Percentiles rank a stretch among this genome's conserved stretches.
These are phyloP conservation scores for Puccinia hordei DNA, from an alignment of 1,284 basidiomycete species.

Conservation along the genomic window DNA sequence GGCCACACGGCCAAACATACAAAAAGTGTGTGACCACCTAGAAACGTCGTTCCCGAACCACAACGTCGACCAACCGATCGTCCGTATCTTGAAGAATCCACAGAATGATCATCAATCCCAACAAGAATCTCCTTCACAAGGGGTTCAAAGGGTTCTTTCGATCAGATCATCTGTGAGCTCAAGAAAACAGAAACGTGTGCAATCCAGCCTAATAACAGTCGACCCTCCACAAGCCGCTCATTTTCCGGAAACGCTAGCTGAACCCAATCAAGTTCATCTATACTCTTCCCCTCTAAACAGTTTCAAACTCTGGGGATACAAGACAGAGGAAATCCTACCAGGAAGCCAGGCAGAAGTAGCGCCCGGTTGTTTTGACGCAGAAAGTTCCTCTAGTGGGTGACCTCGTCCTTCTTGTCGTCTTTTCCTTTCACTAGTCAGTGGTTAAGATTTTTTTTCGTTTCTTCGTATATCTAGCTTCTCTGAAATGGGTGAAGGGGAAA, in stretches of 20 bases:
- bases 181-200: neutral
- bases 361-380: constrained; percentile 54
- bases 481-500: constrained; percentile 98
- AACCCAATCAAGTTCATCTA: constrained; percentile 50
- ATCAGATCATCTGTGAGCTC: constrained; percentile 74
- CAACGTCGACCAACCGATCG: constrained; percentile 91
- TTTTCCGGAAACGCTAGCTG: constrained; percentile 44
- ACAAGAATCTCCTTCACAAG: constrained; percentile 61
- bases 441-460: constrained; percentile 16
- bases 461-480: constrained; percentile 68
- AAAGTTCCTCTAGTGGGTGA: constrained; percentile 37
- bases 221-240: constrained; percentile 61
- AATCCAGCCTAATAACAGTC: constrained; percentile 55
- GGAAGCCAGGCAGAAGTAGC: constrained; percentile 60
- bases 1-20: constrained; percentile 80
- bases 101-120: constrained; percentile 58
- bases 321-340: constrained; percentile 86
- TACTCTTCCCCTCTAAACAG: constrained; percentile 74
- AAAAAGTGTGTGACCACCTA: constrained; percentile 88
- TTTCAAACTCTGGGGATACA: constrained; percentile 94
- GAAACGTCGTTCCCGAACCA: constrained; percentile 95
- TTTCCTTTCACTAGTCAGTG: neutral
- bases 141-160: constrained; percentile 78
- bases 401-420: constrained; percentile 55
- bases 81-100: constrained; percentile 59